Conservation (phyloP, 2,329 filamentous ascomycete species). For the Fusarium sp. region DNA sequence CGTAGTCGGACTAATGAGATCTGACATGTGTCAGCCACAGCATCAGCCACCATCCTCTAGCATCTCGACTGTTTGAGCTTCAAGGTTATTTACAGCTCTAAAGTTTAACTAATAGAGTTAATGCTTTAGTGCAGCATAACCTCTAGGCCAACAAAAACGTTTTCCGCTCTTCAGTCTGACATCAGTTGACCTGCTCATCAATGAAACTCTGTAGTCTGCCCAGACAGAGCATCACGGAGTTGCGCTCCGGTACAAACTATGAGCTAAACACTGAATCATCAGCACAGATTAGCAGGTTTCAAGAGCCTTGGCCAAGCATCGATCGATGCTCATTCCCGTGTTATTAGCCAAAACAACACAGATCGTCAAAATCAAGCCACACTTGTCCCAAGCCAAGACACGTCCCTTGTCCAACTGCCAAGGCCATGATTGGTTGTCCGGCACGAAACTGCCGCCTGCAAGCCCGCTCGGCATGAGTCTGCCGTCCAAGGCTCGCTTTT, state of each 20-base stretch:
- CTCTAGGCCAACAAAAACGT: background rate
- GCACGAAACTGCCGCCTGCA: slow-evolving; percentile 26
- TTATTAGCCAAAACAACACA: background rate
- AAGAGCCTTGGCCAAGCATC: background rate
- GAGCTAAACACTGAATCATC: slow-evolving; percentile 20
- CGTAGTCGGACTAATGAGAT: background rate
- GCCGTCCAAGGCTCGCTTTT: slow-evolving; percentile 24
- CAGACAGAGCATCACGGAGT: background rate
- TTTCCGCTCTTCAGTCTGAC: background rate
- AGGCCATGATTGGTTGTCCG: slow-evolving; percentile 17
- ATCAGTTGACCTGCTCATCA: background rate
- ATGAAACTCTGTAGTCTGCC: background rate
- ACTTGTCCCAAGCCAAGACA: slow-evolving; percentile 23
- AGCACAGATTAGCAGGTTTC: slow-evolving; percentile 5
- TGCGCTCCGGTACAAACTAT: background rate
- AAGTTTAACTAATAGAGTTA: background rate
- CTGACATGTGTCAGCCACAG: background rate
- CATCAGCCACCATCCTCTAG: background rate
- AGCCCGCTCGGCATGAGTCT: slow-evolving; percentile 32
- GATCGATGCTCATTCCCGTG: slow-evolving; percentile 2
- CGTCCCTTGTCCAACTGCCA: background rate
- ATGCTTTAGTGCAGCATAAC: background rate
- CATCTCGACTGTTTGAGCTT: background rate
- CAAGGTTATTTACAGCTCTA: slow-evolving; percentile 8
- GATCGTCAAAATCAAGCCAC: slow-evolving; percentile 21